Conservation (phyloP, 1,284 basidiomycete species). For the Exobasidium rhododendri region DNA sequence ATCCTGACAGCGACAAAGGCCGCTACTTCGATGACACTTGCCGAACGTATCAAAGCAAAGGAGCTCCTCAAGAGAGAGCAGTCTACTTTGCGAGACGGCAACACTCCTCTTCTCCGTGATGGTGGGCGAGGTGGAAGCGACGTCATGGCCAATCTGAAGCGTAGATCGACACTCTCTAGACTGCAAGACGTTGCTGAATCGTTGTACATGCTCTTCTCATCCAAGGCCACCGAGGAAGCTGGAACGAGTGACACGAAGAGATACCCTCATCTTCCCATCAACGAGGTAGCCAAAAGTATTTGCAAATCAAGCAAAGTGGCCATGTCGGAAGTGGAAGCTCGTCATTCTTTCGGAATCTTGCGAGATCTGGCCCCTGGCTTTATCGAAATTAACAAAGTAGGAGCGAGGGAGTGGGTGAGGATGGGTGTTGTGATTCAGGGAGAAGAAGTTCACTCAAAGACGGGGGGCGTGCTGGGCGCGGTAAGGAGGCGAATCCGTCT, state of each 20-base stretch:
- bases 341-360: conserved; percentile 24
- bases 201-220: conserved; percentile 37
- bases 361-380: conserved; percentile 31
- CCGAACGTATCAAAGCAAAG: conserved; percentile 37
- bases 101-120: neutral
- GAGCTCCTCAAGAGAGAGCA: conserved; percentile 26
- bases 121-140: conserved; percentile 7
- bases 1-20: conserved; percentile 4
- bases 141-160: conserved; percentile 5
- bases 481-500: conserved; percentile 14
- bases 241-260: conserved; percentile 30
- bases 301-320: conserved; percentile 29
- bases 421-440: neutral
- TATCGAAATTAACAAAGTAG: conserved; percentile 22
- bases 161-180: conserved; percentile 28
- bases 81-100: neutral
- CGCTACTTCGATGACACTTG: conserved; percentile 14
- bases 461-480: conserved; percentile 13
- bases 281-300: conserved; percentile 27
- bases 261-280: conserved; percentile 39
- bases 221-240: conserved; percentile 26
- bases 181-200: conserved; percentile 33
- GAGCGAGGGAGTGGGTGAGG: conserved; percentile 12
- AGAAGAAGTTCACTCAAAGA: neutral
- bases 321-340: conserved; percentile 30